phyloP scores from a whole-genome alignment of 2,329 filamentous ascomycete species.

The Emergomyces pasteurianus region DNA sequence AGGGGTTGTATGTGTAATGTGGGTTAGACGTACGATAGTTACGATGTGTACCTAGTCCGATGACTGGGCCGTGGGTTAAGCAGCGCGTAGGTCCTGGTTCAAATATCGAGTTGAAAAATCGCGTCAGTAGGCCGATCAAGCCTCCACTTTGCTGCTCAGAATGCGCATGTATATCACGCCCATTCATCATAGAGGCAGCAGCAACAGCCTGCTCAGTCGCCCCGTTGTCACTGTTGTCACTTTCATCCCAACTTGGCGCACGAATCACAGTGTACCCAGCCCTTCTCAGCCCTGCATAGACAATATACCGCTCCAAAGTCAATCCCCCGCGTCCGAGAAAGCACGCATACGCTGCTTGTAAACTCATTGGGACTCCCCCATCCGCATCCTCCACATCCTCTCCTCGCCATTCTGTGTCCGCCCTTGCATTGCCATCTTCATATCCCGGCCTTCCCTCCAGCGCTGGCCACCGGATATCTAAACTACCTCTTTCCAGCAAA shows the following conservation, averaged over 20 bases:
- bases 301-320: conserved; percentile 70
- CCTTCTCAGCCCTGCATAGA: conserved; percentile 75
- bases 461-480: conserved; percentile 77
- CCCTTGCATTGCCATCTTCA: neutral
- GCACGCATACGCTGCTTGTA: conserved; percentile 81
- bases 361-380: conserved; percentile 66
- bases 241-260: conserved; percentile 47
- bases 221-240: conserved; percentile 18
- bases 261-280: conserved; percentile 71
- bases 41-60: conserved; percentile 42
- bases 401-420: conserved; percentile 29
- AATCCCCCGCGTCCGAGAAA: conserved; percentile 58
- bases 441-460: conserved; percentile 17
- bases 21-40: conserved; percentile 34
- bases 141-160: conserved; percentile 9
- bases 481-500: conserved; percentile 70
- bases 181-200: neutral
- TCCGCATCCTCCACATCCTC: conserved; percentile 39
- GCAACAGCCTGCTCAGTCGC: neutral
- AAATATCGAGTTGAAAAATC: conserved; percentile 24
- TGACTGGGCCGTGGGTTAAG: conserved; percentile 36
- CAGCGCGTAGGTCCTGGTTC: conserved; percentile 16
- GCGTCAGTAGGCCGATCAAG: conserved; percentile 20
- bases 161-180: neutral
- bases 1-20: neutral